phyloP scores from a whole-genome alignment of 2,329 filamentous ascomycete genomes.

The Aspergillus fructus region DNA sequence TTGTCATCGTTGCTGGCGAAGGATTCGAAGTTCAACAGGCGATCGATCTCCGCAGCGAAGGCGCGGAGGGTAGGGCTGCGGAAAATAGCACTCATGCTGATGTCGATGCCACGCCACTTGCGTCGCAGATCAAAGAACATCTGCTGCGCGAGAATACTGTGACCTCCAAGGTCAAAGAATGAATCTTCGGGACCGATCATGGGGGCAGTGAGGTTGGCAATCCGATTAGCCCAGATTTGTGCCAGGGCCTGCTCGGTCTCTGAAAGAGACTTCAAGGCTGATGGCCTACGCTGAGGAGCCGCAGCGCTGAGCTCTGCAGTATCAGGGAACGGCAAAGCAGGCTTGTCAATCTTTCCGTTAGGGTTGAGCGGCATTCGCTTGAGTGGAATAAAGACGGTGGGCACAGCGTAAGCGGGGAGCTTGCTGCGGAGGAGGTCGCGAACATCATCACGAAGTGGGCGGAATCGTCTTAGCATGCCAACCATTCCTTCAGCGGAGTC shows the following conservation, averaged over 20 bases:
- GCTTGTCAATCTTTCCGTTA: conserved; percentile 82
- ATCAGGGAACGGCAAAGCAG: conserved; percentile 77
- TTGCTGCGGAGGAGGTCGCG: conserved; percentile 70
- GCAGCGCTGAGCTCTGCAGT: conserved; percentile 63
- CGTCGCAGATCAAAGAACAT: conserved; percentile 70
- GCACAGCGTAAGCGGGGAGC: conserved; percentile 73
- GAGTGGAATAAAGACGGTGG: conserved; percentile 71
- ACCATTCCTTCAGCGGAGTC: conserved; percentile 52
- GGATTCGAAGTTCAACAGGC: conserved; percentile 48
- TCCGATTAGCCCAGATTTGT: conserved; percentile 69
- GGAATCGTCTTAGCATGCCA: conserved; percentile 60
- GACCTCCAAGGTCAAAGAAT: conserved; percentile 80
- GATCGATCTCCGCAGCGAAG: conserved; percentile 58
- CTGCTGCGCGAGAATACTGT: conserved; percentile 78
- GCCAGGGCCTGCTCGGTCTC: conserved; percentile 68
- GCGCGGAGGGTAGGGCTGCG: conserved; percentile 62
- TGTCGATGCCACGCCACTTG: conserved; percentile 61
- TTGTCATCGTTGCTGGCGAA: conserved; percentile 43
- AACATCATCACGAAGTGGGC: conserved; percentile 58
- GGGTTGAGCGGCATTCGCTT: conserved; percentile 75
- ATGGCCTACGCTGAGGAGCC: conserved; percentile 50
- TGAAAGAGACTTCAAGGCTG: conserved; percentile 47
- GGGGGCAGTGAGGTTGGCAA: conserved; percentile 65
- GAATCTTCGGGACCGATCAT: conserved; percentile 62
- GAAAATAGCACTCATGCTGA: conserved; percentile 71